Base-by-base conservation (phyloP, 306 rosid species). In the Pyrus bretschneideri region DNA sequence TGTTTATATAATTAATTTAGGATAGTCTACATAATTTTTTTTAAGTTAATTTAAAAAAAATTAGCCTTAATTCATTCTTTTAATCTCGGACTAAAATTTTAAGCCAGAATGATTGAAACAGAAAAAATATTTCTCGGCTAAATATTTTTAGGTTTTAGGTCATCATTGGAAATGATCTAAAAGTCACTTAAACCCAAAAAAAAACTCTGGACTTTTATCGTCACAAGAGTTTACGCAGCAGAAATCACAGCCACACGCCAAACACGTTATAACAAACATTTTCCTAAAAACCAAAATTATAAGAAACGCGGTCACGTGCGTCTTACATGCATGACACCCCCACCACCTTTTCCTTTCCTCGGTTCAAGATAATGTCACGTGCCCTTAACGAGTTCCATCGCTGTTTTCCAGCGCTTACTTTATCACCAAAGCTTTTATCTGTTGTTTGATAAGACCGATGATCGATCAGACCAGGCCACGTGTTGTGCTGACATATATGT, bases 261-360 rank as follows among this genome's bases (percentile, higher is more conserved):
- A 72, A 77, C 79, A 72, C 73, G 72, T 67, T 46, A 62, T 51
- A 46, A 42, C n/a, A 18, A 21, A 45, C 31, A 38, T 22, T 58
- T 11, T 33, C 17, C 0, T 6, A 31, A 29, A 38, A 35, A 23
- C 38, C 61, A 64, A 58, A 62, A 11, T 4, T 45, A 44, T 40
- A 40, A 21, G 31, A 76, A 51, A 51, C 21, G 57, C 57, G 3
- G 30, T 82, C 88, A 85, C 82, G 80, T 85, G 84, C 72, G 65
- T 70, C 75, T 57, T 74, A 75, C 71, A 22, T 13, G 21, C n/a
- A 51, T 17, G 21, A 51, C n/a, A 51, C n/a, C 44, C 9, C n/a
- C 11, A 40, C 72, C 66, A 42, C 70, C 31, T 11, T 15, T 51
- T 21, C 23, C 45, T 22, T 5, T 45, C 38, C 23, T 44, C 22